Evolutionary conservation across 495 filamentous ascomycete genomes (phyloP).

Genomic region (Aspergillus haitiensis): DNA sequence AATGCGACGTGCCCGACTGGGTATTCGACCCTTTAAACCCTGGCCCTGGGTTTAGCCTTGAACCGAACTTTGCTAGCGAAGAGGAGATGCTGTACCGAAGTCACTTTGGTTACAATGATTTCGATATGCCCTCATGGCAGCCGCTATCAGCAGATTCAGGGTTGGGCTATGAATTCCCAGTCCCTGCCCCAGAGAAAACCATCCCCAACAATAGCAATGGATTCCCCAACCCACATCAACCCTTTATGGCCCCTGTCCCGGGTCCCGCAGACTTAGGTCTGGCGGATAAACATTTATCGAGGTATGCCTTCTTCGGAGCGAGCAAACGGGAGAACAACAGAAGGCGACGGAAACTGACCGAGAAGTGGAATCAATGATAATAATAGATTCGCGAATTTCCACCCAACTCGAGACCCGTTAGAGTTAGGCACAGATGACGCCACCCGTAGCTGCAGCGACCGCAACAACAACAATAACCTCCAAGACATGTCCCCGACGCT

Average conservation of each 20-base stretch:
- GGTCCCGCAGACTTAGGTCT: not conserved
- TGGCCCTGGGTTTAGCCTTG: slow-evolving; percentile 9
- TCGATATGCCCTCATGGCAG: slow-evolving; percentile 6
- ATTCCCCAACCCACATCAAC: not conserved
- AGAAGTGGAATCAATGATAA: not conserved
- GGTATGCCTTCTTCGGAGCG: slow-evolving; percentile 8
- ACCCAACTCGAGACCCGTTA: not conserved
- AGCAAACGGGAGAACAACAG: not conserved
- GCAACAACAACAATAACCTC: slow-evolving; percentile 1
- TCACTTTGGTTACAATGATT: slow-evolving; percentile 8
- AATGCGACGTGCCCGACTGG: slow-evolving; percentile 10
- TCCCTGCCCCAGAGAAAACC: slow-evolving; percentile 7
- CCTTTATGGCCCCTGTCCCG: not conserved
- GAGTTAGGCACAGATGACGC: not conserved
- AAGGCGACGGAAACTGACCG: slow-evolving; percentile 3
- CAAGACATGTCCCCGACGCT: slow-evolving; percentile 4
- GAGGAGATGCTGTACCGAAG: slow-evolving; percentile 17
- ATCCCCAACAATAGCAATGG: not conserved
- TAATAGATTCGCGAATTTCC: slow-evolving; percentile 15
- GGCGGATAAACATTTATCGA: slow-evolving; percentile 17
- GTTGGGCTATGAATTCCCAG: not conserved
- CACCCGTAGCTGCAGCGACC: not conserved
- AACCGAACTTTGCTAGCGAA: slow-evolving; percentile 1
- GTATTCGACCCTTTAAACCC: slow-evolving; percentile 11
- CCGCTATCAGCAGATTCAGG: not conserved